Conservation (phyloP, 805 yeast species). For the Candida vartiovaarae region DNA sequence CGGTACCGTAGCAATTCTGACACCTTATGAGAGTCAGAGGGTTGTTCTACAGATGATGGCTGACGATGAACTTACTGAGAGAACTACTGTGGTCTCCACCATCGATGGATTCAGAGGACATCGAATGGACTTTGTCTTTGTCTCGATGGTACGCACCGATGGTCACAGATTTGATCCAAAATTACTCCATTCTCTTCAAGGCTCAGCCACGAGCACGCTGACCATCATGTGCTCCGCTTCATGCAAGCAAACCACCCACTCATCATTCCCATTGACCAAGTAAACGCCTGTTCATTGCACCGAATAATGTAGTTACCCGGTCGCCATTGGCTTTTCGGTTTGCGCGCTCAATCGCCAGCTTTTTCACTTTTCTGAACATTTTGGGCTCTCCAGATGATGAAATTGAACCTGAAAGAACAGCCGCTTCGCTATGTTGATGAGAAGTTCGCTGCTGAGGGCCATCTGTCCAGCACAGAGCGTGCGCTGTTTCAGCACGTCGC, state of each 20-base stretch:
- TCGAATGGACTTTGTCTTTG: neutral
- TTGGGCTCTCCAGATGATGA: neutral
- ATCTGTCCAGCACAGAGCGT: slow-evolving; percentile 3
- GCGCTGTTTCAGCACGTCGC: slow-evolving; percentile 11
- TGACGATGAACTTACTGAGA: slow-evolving; percentile 5
- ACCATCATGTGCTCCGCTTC: slow-evolving; percentile 1
- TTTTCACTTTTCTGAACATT: neutral
- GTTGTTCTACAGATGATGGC: slow-evolving; percentile 36
- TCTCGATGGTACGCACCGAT: slow-evolving; percentile 4
- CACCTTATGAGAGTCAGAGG: slow-evolving; percentile 35
- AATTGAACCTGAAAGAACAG: neutral
- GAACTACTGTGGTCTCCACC: slow-evolving; percentile 1
- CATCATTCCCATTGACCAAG: too few relatives aligned
- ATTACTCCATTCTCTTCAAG: neutral
- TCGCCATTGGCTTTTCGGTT: neutral
- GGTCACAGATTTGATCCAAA: neutral
- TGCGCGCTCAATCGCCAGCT: neutral
- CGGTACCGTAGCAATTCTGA: slow-evolving; percentile 39
- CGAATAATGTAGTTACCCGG: too few relatives aligned
- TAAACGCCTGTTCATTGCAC: too few relatives aligned
- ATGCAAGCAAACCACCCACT: neutral
- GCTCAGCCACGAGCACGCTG: neutral
- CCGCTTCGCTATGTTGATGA: slow-evolving; percentile 4
- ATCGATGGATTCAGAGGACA: slow-evolving; percentile 5
- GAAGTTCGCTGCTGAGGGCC: slow-evolving; percentile 8